Conservation (phyloP, 768 basidiomycete genomes). For the Gloeopeniophorella convolvens region DNA sequence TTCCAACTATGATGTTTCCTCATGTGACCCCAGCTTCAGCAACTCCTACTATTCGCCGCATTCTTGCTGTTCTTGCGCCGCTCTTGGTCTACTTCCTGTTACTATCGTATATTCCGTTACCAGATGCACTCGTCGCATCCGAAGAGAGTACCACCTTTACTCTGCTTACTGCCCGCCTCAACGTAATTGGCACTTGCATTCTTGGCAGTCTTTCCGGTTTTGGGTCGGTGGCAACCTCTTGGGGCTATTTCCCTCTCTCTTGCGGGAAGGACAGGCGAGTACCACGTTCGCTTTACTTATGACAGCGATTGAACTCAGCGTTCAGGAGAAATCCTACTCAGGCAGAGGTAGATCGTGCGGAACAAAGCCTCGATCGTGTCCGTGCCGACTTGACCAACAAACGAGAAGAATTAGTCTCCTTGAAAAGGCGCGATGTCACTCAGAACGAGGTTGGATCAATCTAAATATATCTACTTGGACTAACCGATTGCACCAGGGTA, state of each 20-base stretch:
- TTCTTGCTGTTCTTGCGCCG: conserved; percentile 10
- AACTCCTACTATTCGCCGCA: conserved; percentile 3
- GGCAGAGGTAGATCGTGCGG: conserved; percentile 46
- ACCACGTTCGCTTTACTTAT: neutral
- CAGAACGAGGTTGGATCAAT: conserved; percentile 21
- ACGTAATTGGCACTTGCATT: conserved; percentile 70
- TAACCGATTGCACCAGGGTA: conserved; percentile 8
- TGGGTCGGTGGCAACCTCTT: conserved; percentile 63
- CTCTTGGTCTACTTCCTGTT: conserved; percentile 44
- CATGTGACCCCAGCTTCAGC: neutral
- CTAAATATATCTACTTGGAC: neutral
- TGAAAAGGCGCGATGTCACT: conserved; percentile 27
- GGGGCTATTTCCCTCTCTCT: conserved; percentile 48
- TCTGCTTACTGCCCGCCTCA: conserved; percentile 52
- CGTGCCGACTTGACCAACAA: conserved; percentile 48
- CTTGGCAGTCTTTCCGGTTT: conserved; percentile 79
- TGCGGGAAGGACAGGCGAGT: conserved; percentile 26
- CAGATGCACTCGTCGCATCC: conserved; percentile 35
- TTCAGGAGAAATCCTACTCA: conserved; percentile 39
- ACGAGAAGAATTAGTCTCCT: conserved; percentile 26
- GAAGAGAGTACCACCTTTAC: conserved; percentile 31
- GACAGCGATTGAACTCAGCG: neutral
- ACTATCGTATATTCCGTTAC: conserved; percentile 65
- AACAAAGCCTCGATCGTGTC: conserved; percentile 53
- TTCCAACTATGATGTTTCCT: neutral